Evolutionary conservation across 352 stramenopile species (phyloP), one percentile per base, ranked within the genome.

Genomic region (Phytophthora europaea): DNA sequence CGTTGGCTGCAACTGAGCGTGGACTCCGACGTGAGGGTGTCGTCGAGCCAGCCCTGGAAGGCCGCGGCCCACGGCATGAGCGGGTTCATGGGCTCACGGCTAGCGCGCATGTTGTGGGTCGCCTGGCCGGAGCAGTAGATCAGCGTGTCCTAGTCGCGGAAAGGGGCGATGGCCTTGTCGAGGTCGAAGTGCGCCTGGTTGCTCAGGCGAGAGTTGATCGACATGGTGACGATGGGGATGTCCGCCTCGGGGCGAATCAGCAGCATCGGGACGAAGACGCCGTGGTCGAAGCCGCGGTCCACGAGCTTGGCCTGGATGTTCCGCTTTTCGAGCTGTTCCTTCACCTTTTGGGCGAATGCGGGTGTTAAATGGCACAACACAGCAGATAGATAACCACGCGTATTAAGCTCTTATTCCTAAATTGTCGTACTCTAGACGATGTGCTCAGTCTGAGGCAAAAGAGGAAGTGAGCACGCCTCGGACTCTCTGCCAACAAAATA

Each of bases 91-190:
- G 43, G 43, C 16, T 61, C 72, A 13, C 56, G 61, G 8, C 72
- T 28, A 45, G 45, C 45, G 45, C 20, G 20, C 18, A 22, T 52
- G 45, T 76, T 76, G 67, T 79, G 67, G 8, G 72, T 79, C 13
- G 72, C 67, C 48, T 79, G 67, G 0, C 85, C 87, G 4, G 82
- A 92, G 59, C 80, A 85, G 28, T 94, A 61, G 61, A 94, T 90
- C 18, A 93, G 64, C 22, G 90, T 87, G 62, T 87, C 79, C 10
- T 94, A 75, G 22, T 83, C 61, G 15, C 88, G 82, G 3, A 94
- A 62, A 9, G 78, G 65, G 1, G 65, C 57, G 18, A 93, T 52
- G 13, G 75, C 76, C 50, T 82, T 72, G 54, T 88, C 88, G 6
- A 96, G 51, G 7, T 70, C 61, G 43, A 93, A 68, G 60, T 89